Evolutionary conservation across 805 yeast species (phyloP), one percentile per base, ranked within the genome.

Genomic region (Wickerhamiella dianesei): DNA sequence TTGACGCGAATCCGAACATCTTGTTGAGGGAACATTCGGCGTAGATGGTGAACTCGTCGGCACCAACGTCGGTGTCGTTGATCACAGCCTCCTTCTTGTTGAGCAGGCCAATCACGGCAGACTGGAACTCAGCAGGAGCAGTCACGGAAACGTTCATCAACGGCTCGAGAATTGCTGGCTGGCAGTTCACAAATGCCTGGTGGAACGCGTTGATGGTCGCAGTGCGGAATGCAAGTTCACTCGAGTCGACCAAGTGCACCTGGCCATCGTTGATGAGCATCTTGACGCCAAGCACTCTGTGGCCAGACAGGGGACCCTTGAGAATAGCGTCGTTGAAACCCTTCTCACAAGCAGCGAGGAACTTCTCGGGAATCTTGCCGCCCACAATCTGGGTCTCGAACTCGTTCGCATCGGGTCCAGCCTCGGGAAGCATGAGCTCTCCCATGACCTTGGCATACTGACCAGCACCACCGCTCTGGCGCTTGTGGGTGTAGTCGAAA

Each of bases 401-500:
- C 56, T 70, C 69, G 65, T 88, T 88, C 36, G 49, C 48, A 44
- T 59, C 58, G 12, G 56, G 48, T 14, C 50, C 55, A 6, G 47
- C 44, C 44, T 75, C 82, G 43, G 75, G 62, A 46, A 87, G 78
- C 4, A 72, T 66, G 68, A 88, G 64, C 48, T 71, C 74, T 63
- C 99, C 97, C 66, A 87, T 82, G 60, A 89, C 96, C 70, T 88
- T 80, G 67, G 95, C 98, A 63, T 79, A 92, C 73, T 92, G 99
- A 69, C 99, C 99, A 55, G 97, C 94, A 76, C 99, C 99, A 67
- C 99, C 99, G 61, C 89, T 76, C 72, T 92, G 99, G 64, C 87
- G 89, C 76, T 92, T 92, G 73, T 89, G 97, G 22, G 95, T 82
- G 69, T 81, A 86, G 64, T 92, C 97, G 61, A 92, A 89, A 13